Conservation (phyloP, 768 basidiomycete species). For the Tricholoma hemisulphureum region DNA sequence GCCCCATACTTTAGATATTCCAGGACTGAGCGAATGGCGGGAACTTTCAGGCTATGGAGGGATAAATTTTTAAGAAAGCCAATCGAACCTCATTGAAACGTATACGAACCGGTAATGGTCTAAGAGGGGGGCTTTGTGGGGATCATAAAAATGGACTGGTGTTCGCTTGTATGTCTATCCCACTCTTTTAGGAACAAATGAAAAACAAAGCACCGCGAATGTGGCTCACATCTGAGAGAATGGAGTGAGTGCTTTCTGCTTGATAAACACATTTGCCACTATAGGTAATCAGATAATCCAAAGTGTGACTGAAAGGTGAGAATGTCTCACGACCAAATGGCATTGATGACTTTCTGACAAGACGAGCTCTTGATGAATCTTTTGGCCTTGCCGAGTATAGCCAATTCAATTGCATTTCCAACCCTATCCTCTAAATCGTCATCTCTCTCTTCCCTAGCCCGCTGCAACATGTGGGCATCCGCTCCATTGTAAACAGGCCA, state of each 20-base stretch:
- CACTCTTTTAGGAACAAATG: background rate
- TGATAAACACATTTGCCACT: conserved; percentile 92
- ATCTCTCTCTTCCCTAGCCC: conserved; percentile 62
- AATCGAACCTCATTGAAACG: background rate
- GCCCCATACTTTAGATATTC: conserved; percentile 77
- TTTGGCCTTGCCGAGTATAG: conserved; percentile 84
- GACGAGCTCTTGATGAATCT: conserved; percentile 86
- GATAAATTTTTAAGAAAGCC: conserved; percentile 1
- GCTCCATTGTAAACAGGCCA: conserved; percentile 84
- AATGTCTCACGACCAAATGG: conserved; percentile 66
- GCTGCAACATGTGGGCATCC: conserved; percentile 52
- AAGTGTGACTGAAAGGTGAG: background rate
- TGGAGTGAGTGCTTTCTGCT: conserved; percentile 81
- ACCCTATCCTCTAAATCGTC: conserved; percentile 75
- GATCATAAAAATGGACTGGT: conserved; percentile 92
- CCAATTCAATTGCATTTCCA: conserved; percentile 92
- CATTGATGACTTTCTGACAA: conserved; percentile 87
- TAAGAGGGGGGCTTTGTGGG: conserved; percentile 87
- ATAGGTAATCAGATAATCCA: conserved; percentile 2
- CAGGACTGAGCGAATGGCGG: conserved; percentile 84
- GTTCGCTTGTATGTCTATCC: conserved; percentile 86
- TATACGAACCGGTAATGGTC: conserved; percentile 84
- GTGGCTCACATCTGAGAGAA: conserved; percentile 78
- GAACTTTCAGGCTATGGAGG: conserved; percentile 76
- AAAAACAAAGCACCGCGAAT: background rate